These are phyloP conservation scores for Dillenia suffruticosa DNA, from an alignment of 164 flowering plant genomes.

Conservation along the genomic window DNA sequence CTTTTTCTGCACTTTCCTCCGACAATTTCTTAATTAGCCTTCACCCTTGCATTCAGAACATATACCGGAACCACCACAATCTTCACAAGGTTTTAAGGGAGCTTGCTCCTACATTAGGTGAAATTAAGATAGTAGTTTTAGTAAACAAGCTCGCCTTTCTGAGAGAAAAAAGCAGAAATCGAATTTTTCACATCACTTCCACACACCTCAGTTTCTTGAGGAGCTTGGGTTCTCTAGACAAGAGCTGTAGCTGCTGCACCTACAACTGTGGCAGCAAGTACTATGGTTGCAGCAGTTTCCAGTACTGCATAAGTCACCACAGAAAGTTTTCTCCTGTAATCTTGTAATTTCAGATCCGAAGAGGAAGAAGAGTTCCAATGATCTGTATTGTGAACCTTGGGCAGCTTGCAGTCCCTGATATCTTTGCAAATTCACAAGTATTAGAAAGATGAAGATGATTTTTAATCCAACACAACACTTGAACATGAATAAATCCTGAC, in stretches of 20 bases:
- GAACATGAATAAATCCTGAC: no score
- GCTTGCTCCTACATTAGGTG: constrained; percentile 31
- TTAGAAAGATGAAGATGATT: no score
- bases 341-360: constrained; percentile 18
- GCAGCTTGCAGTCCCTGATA: constrained; percentile 16
- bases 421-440: constrained; percentile 23
- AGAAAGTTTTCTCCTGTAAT: constrained; percentile 19
- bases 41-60: constrained; percentile 95
- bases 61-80: constrained; percentile 85
- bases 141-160: background rate
- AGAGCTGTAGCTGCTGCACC: constrained; percentile 81
- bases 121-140: background rate
- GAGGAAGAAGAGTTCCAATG: constrained; percentile 4
- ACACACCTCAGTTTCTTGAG: constrained; percentile 52
- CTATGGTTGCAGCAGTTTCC: constrained; percentile 77
- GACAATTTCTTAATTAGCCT: constrained; percentile 76
- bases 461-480: no score
- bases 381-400: constrained; percentile 6
- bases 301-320: constrained; percentile 41
- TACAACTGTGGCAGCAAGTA: constrained; percentile 74
- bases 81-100: constrained; percentile 56
- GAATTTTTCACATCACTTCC: background rate
- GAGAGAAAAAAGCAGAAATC: background rate
- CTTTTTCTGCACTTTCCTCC: constrained; percentile 74
- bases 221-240: constrained; percentile 40